Conservation (phyloP, 768 basidiomycete species). For the Collybia sordida region DNA sequence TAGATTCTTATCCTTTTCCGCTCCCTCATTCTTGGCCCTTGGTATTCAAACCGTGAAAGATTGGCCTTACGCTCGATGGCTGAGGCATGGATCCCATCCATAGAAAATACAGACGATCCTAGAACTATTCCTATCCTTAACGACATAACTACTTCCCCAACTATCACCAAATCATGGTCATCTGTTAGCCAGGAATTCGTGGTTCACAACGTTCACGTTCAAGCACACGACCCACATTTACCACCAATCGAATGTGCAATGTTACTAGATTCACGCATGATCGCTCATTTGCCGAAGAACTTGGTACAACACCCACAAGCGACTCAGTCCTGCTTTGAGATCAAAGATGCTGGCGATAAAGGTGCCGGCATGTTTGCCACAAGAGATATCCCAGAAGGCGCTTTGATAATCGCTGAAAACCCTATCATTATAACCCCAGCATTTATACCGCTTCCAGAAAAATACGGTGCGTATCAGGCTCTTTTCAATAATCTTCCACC, state of each 20-base stretch:
- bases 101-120: neutral
- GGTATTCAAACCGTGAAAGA: no score
- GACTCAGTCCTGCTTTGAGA: slow-evolving; percentile 11
- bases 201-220: neutral
- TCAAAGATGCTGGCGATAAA: slow-evolving; percentile 20
- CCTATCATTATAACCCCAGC: slow-evolving; percentile 24
- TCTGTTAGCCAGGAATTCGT: neutral
- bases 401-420: slow-evolving; percentile 24
- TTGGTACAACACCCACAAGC: neutral
- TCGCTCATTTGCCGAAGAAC: neutral
- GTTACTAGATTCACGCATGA: slow-evolving; percentile 4
- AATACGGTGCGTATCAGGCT: slow-evolving; percentile 18
- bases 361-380: slow-evolving; percentile 30
- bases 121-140: no score
- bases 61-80: no score
- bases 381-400: slow-evolving; percentile 17
- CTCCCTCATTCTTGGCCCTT: no score
- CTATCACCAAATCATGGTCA: neutral
- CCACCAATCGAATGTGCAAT: neutral
- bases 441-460: slow-evolving; percentile 12
- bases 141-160: no score
- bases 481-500: slow-evolving; percentile 18
- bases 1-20: no score
- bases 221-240: slow-evolving; percentile 1
- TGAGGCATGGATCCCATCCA: neutral